A percentile compares a stretch with the other conserved stretches of the same genome.
phyloP scores from a whole-genome alignment of 2,329 filamentous ascomycete genomes.

The Ophiocordyceps camponoti-saundersi region DNA sequence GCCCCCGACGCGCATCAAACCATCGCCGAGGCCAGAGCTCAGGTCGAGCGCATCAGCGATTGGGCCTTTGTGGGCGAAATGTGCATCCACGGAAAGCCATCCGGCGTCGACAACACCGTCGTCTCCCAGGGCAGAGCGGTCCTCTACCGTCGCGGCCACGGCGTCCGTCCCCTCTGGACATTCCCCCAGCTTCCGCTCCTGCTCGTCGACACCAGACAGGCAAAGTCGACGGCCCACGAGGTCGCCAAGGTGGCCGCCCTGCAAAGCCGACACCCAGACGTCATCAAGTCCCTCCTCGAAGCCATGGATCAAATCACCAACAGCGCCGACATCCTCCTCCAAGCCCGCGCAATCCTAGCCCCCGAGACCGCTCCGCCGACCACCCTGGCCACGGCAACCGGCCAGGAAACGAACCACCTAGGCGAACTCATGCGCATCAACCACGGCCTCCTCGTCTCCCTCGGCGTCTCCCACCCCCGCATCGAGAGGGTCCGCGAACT shows the following conservation, averaged over 20 bases:
- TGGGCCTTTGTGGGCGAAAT: slow-evolving; percentile 97
- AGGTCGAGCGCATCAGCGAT: slow-evolving; percentile 88
- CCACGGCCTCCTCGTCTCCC: slow-evolving; percentile 75
- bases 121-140: slow-evolving; percentile 87
- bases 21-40: slow-evolving; percentile 66
- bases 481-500: slow-evolving; percentile 84
- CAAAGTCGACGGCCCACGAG: slow-evolving; percentile 71
- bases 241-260: slow-evolving; percentile 72
- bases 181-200: slow-evolving; percentile 88
- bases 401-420: slow-evolving; percentile 41
- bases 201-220: slow-evolving; percentile 74
- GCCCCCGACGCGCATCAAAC: slow-evolving; percentile 89
- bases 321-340: slow-evolving; percentile 35
- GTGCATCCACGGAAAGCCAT: slow-evolving; percentile 94
- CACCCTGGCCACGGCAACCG: slow-evolving; percentile 39
- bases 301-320: slow-evolving; percentile 62
- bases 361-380: slow-evolving; percentile 46
- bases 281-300: slow-evolving; percentile 68
- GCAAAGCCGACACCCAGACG: slow-evolving; percentile 51
- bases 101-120: slow-evolving; percentile 93
- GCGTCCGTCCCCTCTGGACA: slow-evolving; percentile 59
- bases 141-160: slow-evolving; percentile 65
- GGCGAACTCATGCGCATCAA: slow-evolving; percentile 88
- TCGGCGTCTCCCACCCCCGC: slow-evolving; percentile 88
- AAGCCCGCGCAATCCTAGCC: not conserved